Evolutionary conservation across 2,329 filamentous ascomycete genomes (phyloP), one percentile per base, ranked within the genome.

Genomic region (Talaromyces sp.): DNA sequence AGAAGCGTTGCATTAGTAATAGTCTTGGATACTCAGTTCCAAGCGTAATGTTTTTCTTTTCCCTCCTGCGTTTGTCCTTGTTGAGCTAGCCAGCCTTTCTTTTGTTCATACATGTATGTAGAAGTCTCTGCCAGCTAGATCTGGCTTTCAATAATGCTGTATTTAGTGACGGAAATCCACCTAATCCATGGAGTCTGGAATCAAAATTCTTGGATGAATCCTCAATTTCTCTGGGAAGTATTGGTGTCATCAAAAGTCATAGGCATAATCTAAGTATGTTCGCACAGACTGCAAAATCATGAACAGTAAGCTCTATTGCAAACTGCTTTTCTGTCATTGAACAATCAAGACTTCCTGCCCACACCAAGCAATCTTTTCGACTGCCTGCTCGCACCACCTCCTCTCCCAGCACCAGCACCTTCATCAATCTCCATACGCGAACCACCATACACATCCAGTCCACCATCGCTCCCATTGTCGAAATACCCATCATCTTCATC

Each of bases 341-440:
- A 2, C 48, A 33, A 52, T 62, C 68, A 77, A 54, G 68, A 68
- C 62, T 76, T 77, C 66, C 74, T 75, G 33, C 76, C 75, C 35
- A 70, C 66, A 33, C 68, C 69, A 60, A 79, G 68, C 56, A 78
- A 67, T 52, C 77, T 71, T 66, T 79, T 79, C 3, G 70, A 73
- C 67, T 75, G 74, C 64, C 74, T 73, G 19, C 67, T 65, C 37
- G 59, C 58, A 60, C 67, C 65, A 50, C 65, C 19, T 35, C 65
- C 48, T 37, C 62, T 37, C 19, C n/a, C 47, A 27, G 59, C 7
- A 66, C 60, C 43, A 43, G 71, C 64, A 1, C 71, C 72, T 63
- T 78, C 75, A 66, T 80, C 78, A 62, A 77, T 75, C 70, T 77
- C 78, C 78, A 79, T 80, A 27, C 72, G 69, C 3, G 75, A 74